phyloP scores from a whole-genome alignment of 306 rosid genomes.

The Lablab purpureus region DNA sequence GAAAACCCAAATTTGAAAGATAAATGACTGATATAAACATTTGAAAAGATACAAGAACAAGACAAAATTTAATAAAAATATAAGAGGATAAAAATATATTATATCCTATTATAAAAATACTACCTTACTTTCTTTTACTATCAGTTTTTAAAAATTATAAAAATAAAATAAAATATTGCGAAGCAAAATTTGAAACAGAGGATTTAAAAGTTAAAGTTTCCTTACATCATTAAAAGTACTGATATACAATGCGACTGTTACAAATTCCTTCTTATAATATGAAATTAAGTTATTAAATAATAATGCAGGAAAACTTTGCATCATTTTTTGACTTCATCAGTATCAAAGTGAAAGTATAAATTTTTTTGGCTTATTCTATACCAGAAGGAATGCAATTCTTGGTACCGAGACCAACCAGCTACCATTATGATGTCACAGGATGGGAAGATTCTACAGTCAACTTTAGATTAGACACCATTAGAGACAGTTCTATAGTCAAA shows the following conservation, averaged over 20 bases:
- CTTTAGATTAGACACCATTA: conserved; percentile 36
- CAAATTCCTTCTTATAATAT: background rate
- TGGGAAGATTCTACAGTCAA: conserved; percentile 1
- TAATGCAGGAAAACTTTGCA: background rate
- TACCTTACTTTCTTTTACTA: background rate
- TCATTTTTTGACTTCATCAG: background rate
- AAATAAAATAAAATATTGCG: background rate
- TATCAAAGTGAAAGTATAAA: background rate
- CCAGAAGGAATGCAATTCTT: conserved; percentile 1
- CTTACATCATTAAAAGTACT: background rate
- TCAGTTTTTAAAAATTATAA: background rate
- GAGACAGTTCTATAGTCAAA: conserved; percentile 14
- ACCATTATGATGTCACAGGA: background rate
- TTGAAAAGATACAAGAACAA: too few species aligned
- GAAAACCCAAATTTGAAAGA: background rate
- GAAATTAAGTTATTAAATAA: background rate
- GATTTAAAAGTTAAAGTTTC: background rate
- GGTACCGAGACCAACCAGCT: background rate
- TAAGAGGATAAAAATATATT: too few species aligned
- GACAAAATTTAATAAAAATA: too few species aligned
- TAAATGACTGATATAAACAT: too few species aligned
- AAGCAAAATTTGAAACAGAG: background rate
- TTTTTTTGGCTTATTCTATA: conserved; percentile 7
- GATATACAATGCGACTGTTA: background rate
- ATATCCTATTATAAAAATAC: too few species aligned